phyloP scores from a whole-genome alignment of 2,329 filamentous ascomycete species.

The Beauveria pseudobassiana region DNA sequence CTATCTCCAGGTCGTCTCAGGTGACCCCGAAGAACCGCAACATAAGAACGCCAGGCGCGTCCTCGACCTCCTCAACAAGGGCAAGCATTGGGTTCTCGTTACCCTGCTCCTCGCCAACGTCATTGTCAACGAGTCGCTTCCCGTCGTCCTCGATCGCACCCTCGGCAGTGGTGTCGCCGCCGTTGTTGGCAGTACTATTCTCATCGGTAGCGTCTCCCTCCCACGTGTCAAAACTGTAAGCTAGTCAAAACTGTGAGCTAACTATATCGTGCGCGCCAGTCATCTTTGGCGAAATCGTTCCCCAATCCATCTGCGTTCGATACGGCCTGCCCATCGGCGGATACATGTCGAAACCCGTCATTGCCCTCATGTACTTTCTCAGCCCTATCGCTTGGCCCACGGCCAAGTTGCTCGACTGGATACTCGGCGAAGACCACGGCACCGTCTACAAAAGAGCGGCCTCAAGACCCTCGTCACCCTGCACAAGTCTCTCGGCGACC shows the following conservation, averaged over 20 bases:
- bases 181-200: slow-evolving; percentile 82
- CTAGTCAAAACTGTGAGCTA: not conserved
- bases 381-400: slow-evolving; percentile 88
- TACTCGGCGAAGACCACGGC: slow-evolving; percentile 90
- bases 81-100: slow-evolving; percentile 97
- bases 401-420: slow-evolving; percentile 87
- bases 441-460: slow-evolving; percentile 98
- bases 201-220: slow-evolving; percentile 66
- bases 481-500: slow-evolving; percentile 83
- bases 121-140: slow-evolving; percentile 93
- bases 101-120: slow-evolving; percentile 92
- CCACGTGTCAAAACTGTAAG: not conserved
- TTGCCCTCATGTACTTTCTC: slow-evolving; percentile 85
- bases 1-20: slow-evolving; percentile 89
- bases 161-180: slow-evolving; percentile 92
- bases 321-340: slow-evolving; percentile 93
- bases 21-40: slow-evolving; percentile 77
- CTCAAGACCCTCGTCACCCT: slow-evolving; percentile 93
- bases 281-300: slow-evolving; percentile 95
- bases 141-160: slow-evolving; percentile 89
- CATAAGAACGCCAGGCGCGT: slow-evolving; percentile 79
- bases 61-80: slow-evolving; percentile 68
- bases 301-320: slow-evolving; percentile 92
- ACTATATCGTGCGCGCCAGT: slow-evolving; percentile 45
- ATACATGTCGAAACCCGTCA: slow-evolving; percentile 82